Conservation (phyloP, 75 land plant genomes). For the Isoetes taiwanensis region DNA sequence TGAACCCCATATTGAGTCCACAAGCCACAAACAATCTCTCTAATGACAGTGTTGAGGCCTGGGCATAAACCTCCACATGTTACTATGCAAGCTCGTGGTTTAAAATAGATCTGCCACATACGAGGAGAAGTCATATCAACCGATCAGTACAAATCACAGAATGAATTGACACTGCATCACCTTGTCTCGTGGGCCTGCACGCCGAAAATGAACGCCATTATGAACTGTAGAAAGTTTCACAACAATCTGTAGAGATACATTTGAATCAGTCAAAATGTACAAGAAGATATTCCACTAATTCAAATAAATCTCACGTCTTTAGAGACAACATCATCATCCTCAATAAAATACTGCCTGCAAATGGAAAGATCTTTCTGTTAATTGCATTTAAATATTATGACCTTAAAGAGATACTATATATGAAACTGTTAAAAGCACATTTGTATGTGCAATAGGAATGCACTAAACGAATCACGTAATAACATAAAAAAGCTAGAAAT, state of each 20-base stretch:
- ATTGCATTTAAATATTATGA: no score
- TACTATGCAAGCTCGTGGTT: slow-evolving; percentile 81
- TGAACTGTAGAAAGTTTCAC: slow-evolving; percentile 34
- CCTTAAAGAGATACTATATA: no score
- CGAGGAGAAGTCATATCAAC: no score
- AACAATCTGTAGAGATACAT: slow-evolving; percentile 38
- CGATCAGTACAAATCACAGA: no score
- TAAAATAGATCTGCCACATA: slow-evolving; percentile 91
- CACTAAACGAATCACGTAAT: no score
- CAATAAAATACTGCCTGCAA: slow-evolving; percentile 83
- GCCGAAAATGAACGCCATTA: slow-evolving; percentile 46
- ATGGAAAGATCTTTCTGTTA: no score
- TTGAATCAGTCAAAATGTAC: background rate
- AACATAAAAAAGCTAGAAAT: no score
- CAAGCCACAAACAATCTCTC: slow-evolving; percentile 87
- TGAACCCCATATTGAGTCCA: slow-evolving; percentile 81
- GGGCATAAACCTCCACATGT: slow-evolving; percentile 97
- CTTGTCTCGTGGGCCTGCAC: slow-evolving; percentile 67
- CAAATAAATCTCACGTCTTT: slow-evolving; percentile 39
- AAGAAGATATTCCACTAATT: background rate
- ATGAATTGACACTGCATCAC: no score
- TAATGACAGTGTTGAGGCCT: slow-evolving; percentile 87
- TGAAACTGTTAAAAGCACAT: no score
- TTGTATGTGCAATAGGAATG: no score
- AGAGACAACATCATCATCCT: slow-evolving; percentile 64